Evolutionary conservation across 2,329 filamentous ascomycete species (phyloP), one percentile per base, ranked within the genome.

Genomic region (Xylariaceae sp.): DNA sequence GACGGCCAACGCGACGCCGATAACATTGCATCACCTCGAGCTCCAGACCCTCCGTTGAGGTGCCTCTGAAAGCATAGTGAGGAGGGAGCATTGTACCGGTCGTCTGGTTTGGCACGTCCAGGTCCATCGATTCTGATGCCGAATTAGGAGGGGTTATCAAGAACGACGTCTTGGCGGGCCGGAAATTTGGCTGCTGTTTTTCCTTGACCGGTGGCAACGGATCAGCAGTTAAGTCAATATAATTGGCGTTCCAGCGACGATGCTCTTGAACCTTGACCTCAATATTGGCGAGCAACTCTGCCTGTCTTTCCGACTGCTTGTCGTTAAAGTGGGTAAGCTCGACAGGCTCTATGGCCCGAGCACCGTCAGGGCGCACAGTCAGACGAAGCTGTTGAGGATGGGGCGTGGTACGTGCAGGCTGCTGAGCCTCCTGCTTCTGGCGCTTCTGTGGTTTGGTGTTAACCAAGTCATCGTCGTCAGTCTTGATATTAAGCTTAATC

Each of bases 381-480:
- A 88, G 79, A 63, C 90, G 89, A 64, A 89, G 77, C 68, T 30
- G 23, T 5, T 88, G 87, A 56, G 82, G 78, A 62, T 82, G 82
- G 60, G 84, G 77, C 70, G 85, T 77, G 58, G 81, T 75, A 66
- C 88, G 77, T 66, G 78, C 77, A 64, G 78, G 78, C 56, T 90
- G 88, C 60, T 79, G 73, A 1, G 79, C 78, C 74, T 88, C 88
- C 71, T 86, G 85, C 53, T 64, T 69, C n/a, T 63, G 67, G 41
- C 70, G 68, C 76, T 90, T 92, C 69, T 88, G 88, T 66, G 89
- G 84, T 79, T 94, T 96, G 74, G 94, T 90, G 77, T 96, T 95
- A 77, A 96, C 65, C 69, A 96, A 83, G 73, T 97, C 92, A 69
- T 97, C 93, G 70, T 97, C 94, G 69, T 96, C 90, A 67, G 86